Percentiles rank a stretch among this genome's conserved stretches.
Conservation (phyloP, 176 grass and related monocot genomes). For the Aegilops umbellulata region DNA sequence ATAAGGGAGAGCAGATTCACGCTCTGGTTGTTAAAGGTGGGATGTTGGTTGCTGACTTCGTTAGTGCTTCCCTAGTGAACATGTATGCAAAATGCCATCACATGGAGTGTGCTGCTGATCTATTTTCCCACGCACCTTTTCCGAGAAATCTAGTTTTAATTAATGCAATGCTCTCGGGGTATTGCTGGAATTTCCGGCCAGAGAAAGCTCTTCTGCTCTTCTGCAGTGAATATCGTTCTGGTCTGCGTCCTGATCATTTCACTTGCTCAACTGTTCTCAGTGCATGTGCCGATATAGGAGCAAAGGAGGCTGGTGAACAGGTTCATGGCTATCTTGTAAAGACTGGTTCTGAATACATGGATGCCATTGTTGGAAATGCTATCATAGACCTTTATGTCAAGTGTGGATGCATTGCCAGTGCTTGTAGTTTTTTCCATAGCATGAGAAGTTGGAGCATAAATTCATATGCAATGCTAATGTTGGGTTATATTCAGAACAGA, state of each 20-base stretch:
- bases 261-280: constrained; percentile 73
- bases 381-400: constrained; percentile 86
- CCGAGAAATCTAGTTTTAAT: constrained; percentile 50
- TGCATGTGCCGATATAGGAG: constrained; percentile 69
- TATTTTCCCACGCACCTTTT: constrained; percentile 46
- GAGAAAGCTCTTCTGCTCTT: constrained; percentile 78
- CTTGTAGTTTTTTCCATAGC: constrained; percentile 79
- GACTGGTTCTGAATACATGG: constrained; percentile 63
- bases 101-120: constrained; percentile 44
- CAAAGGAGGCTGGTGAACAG: constrained; percentile 71
- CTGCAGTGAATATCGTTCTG: constrained; percentile 51
- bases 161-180: constrained; percentile 80
- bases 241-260: constrained; percentile 68
- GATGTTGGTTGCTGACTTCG: constrained; percentile 54
- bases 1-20: constrained; percentile 71
- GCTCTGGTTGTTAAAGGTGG: constrained; percentile 72
- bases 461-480: constrained; percentile 84
- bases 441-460: constrained; percentile 73
- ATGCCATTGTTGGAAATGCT: constrained; percentile 73
- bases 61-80: constrained; percentile 68
- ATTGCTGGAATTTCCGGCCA: constrained; percentile 71
- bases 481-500: constrained; percentile 77
- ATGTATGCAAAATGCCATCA: constrained; percentile 90
- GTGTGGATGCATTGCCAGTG: constrained; percentile 66
- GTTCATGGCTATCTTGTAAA: constrained; percentile 74